Evolutionary conservation across 352 stramenopile species (phyloP), one percentile per base, ranked within the genome.

Genomic region (Phytophthora europaea): DNA sequence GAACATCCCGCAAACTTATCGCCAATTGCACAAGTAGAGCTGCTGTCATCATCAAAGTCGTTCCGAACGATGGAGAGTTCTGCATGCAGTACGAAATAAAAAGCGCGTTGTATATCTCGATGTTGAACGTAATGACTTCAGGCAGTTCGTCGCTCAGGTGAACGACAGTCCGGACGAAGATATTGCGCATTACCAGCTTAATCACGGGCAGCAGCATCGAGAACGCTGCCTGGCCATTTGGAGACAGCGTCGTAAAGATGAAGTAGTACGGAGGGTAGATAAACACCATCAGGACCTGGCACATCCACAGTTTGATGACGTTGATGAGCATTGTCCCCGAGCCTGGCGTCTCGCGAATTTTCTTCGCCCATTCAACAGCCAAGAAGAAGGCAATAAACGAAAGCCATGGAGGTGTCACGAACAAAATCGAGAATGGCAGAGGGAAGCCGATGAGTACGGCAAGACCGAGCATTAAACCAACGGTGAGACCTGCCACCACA

Each of bases 51-150:
- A 23, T 55, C 5, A 67, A 23, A 9, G 60, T 75, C 1, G 55
- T 76, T 16, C 48, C 56, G 13, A 75, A 34, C 8, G 70, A 80
- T 13, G 69, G 65, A 13, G 66, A 73, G 15, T 70, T 78, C 28
- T 78, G 70, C 60, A 78, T 78, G 43, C 70, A 81, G 45, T 75
- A 78, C 4, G 70, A 68, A 12, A 78, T 47, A 28, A 78, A 81
- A 2, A 78, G 56, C 5, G 74, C 50, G 22, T 73, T 81, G 45
- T 62, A 81, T 23, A 81, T 36, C 28, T 80, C 68, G 13, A 67
- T 57, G 50, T 76, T 76, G 47, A 80, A 71, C 7, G 58, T 65
- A 34, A 76, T 65, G 2, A 73, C 52, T 45, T 76, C 67, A 5
- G 72, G 61, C 15, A 76, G 20, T 4, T 76, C 73, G 20, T 76